Evolutionary conservation across 2,329 filamentous ascomycete species (phyloP).

Genomic region (Sporothrix pallida): DNA sequence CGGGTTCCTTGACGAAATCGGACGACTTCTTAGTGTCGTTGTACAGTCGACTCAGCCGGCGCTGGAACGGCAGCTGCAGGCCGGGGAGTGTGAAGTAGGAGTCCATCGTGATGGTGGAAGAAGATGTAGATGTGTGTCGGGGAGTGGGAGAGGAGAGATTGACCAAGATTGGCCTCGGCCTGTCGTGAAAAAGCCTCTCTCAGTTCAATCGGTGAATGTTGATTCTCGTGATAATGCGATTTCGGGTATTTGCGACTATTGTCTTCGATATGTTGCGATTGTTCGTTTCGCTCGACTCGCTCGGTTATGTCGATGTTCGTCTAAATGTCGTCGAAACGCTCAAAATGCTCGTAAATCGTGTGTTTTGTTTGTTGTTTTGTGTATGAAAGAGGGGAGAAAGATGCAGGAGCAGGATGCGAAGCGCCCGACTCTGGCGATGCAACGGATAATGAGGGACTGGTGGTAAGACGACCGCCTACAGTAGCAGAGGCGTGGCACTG

Average conservation of each 20-base stretch:
- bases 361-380: not conserved
- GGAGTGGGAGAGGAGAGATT: not conserved
- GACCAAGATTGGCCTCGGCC: not conserved
- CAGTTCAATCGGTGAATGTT: not conserved
- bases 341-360: not conserved
- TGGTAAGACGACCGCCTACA: conserved; percentile 23
- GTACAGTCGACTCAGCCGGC: conserved; percentile 73
- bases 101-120: conserved; percentile 50
- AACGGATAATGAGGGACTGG: conserved; percentile 20
- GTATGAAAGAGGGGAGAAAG: not conserved
- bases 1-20: conserved; percentile 71
- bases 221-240: conserved; percentile 15
- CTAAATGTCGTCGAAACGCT: not conserved
- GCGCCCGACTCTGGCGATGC: conserved; percentile 20
- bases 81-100: conserved; percentile 58
- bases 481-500: not conserved
- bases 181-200: conserved; percentile 14
- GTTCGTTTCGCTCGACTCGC: not conserved
- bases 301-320: not conserved
- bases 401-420: conserved; percentile 1
- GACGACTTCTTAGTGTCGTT: conserved; percentile 81
- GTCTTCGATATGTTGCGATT: not conserved
- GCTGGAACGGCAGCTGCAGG: conserved; percentile 64
- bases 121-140: not conserved
- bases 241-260: not conserved